phyloP scores from a whole-genome alignment of 768 basidiomycete species.

The Cystoderma amianthinum region DNA sequence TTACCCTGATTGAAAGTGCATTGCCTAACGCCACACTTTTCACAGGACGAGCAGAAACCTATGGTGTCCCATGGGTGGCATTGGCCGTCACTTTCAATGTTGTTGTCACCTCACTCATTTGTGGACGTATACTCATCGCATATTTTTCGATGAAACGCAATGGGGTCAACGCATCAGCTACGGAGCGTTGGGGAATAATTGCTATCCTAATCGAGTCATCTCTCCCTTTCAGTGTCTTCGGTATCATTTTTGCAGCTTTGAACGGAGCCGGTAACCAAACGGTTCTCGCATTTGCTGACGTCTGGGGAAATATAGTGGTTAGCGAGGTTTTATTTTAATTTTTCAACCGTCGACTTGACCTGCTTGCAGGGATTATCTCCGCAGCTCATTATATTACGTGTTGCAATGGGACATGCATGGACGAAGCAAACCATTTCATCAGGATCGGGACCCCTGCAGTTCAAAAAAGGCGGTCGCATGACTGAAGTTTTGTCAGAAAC shows the following conservation, averaged over 20 bases:
- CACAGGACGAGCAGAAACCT: conserved; percentile 12
- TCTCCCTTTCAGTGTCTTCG: neutral
- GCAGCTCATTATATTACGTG: neutral
- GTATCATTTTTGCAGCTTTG: neutral
- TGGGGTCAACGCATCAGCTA: neutral
- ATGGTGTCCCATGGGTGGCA: conserved; percentile 18
- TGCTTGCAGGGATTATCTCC: neutral
- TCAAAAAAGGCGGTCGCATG: no score
- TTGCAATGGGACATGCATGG: neutral
- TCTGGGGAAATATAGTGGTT: neutral
- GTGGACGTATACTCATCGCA: neutral
- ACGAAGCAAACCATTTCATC: neutral
- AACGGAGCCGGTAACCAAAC: neutral
- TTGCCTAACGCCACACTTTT: conserved; percentile 17
- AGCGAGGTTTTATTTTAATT: neutral
- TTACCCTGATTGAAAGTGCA: conserved; percentile 16
- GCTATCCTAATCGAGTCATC: neutral
- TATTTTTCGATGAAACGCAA: no score
- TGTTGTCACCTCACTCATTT: neutral
- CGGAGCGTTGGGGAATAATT: neutral
- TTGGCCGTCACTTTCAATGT: conserved; percentile 13
- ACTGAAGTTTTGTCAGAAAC: no score
- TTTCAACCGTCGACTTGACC: neutral
- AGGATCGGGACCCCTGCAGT: no score
- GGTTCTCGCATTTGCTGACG: neutral